Evolutionary conservation across 1,284 basidiomycete genomes (phyloP).

Genomic region (Cutaneotrichosporon cyanovorans): DNA sequence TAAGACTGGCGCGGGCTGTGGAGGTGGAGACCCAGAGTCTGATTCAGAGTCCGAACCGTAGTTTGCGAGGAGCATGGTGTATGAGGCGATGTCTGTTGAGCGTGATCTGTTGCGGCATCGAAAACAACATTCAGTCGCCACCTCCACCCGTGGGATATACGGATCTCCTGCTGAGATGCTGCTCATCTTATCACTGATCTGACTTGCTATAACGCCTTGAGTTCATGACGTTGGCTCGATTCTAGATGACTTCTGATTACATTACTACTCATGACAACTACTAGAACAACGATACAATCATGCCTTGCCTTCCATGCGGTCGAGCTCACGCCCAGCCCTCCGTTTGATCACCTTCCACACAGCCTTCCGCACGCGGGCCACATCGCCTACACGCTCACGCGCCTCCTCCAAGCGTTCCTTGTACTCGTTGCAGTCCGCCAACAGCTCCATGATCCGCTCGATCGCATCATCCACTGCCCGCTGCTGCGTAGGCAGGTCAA

Average conservation of each 20-base stretch:
- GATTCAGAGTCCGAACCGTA: slow-evolving; percentile 41
- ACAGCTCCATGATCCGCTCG: slow-evolving; percentile 45
- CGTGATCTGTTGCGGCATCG: too few species aligned
- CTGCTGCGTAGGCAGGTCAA: slow-evolving; percentile 39
- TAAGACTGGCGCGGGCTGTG: slow-evolving; percentile 1
- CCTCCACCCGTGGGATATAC: too few species aligned
- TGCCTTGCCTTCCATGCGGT: slow-evolving; percentile 21
- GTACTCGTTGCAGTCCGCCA: slow-evolving; percentile 50
- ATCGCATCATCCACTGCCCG: slow-evolving; percentile 42
- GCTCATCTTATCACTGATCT: too few species aligned
- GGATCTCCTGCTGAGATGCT: too few species aligned
- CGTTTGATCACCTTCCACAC: slow-evolving; percentile 49
- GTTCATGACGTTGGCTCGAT: too few species aligned
- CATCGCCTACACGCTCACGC: slow-evolving; percentile 46
- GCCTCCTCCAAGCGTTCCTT: slow-evolving; percentile 50
- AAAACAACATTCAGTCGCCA: too few species aligned
- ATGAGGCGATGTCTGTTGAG: background rate
- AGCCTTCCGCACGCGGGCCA: slow-evolving; percentile 46
- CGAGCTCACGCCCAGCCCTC: slow-evolving; percentile 36
- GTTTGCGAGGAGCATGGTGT: slow-evolving; percentile 39
- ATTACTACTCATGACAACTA: too few species aligned
- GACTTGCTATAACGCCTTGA: too few species aligned
- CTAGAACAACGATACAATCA: too few species aligned
- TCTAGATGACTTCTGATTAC: too few species aligned
- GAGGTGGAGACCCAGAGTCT: slow-evolving; percentile 3